Conservation (phyloP, 495 filamentous ascomycete genomes). For the Corynascus novoguineensis region DNA sequence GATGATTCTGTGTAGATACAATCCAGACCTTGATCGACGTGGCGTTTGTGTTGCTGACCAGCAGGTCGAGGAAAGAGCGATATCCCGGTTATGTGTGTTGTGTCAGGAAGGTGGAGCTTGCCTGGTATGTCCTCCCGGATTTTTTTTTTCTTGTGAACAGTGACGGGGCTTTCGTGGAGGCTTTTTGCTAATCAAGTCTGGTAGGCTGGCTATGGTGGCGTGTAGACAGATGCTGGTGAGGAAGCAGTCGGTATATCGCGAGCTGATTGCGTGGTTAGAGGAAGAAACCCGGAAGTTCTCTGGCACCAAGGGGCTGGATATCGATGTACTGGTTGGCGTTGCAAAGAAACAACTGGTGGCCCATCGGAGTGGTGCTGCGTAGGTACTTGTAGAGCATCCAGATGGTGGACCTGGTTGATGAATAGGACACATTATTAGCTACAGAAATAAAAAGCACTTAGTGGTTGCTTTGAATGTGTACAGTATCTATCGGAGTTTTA, state of each 20-base stretch:
- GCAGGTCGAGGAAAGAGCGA: slow-evolving; percentile 41
- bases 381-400: not conserved
- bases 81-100: slow-evolving; percentile 52
- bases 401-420: too few relatives aligned
- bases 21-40: slow-evolving; percentile 61
- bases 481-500: too few relatives aligned
- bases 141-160: slow-evolving; percentile 6
- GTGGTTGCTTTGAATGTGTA: too few relatives aligned
- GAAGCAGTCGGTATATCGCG: slow-evolving; percentile 63
- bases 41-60: slow-evolving; percentile 60
- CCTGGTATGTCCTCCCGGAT: slow-evolving; percentile 49
- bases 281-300: slow-evolving; percentile 32
- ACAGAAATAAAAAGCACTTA: too few relatives aligned
- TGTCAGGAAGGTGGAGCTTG: slow-evolving; percentile 58
- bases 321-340: slow-evolving; percentile 13
- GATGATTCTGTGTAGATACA: slow-evolving; percentile 43
- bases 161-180: too few relatives aligned
- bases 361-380: not conserved
- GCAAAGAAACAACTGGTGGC: not conserved
- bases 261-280: slow-evolving; percentile 59
- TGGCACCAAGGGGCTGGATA: slow-evolving; percentile 15
- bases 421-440: too few relatives aligned
- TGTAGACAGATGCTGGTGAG: slow-evolving; percentile 58
- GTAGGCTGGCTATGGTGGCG: slow-evolving; percentile 58
- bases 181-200: slow-evolving; percentile 5